phyloP scores from a whole-genome alignment of 164 flowering plant genomes.

The Amborella trichopoda region DNA sequence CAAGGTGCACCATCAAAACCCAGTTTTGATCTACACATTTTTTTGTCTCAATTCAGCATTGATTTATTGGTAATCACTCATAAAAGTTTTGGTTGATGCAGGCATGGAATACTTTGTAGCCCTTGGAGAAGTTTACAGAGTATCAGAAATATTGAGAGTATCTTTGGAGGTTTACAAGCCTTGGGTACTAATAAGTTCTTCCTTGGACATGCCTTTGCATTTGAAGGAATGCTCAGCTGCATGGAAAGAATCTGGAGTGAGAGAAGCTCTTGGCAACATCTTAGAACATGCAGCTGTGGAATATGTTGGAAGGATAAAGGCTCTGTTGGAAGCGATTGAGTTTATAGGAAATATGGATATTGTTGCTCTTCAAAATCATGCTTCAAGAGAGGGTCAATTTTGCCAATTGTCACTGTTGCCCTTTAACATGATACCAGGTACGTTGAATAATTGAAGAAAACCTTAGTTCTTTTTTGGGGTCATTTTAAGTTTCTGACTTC shows the following conservation, averaged over 20 bases:
- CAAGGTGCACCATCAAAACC: slow-evolving; percentile 32
- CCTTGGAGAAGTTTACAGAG: slow-evolving; percentile 77
- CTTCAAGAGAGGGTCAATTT: slow-evolving; percentile 17
- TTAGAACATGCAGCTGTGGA: slow-evolving; percentile 13
- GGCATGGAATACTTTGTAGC: slow-evolving; percentile 52
- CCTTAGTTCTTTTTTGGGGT: no score
- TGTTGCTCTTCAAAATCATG: slow-evolving; percentile 20
- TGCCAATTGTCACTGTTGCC: slow-evolving; percentile 52
- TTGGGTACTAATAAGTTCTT: slow-evolving; percentile 40
- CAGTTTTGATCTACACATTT: neutral
- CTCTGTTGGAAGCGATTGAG: slow-evolving; percentile 42
- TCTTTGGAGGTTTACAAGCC: slow-evolving; percentile 59
- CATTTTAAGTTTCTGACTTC: no score
- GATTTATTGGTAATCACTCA: neutral
- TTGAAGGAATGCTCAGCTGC: slow-evolving; percentile 42
- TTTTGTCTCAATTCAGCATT: neutral
- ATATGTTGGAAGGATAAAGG: slow-evolving; percentile 14
- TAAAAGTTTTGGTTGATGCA: slow-evolving; percentile 13
- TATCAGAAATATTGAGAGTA: slow-evolving; percentile 38
- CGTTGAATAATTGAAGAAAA: no score
- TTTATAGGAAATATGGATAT: slow-evolving; percentile 36
- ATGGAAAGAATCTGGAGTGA: slow-evolving; percentile 68
- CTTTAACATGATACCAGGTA: slow-evolving; percentile 44
- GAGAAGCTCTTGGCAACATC: slow-evolving; percentile 42
- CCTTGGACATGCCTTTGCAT: slow-evolving; percentile 15